phyloP scores from a whole-genome alignment of 75 land plant species.

The Pinus tabuliformis region DNA sequence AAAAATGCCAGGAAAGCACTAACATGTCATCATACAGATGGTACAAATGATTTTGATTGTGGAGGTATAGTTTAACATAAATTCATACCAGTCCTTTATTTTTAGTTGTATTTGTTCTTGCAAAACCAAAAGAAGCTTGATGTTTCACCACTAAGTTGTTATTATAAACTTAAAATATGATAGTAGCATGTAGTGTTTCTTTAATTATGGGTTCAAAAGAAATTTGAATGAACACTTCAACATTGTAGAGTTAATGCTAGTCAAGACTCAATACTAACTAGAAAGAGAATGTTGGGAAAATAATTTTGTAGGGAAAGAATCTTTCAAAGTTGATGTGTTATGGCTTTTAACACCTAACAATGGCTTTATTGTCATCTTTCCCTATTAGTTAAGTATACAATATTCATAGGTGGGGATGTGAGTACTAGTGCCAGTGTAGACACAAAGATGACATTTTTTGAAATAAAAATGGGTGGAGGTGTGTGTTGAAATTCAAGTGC shows the following conservation, averaged over 20 bases:
- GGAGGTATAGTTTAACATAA: background rate
- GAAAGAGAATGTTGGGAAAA: background rate
- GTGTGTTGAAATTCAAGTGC: too few relatives aligned
- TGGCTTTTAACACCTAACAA: background rate
- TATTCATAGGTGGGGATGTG: background rate
- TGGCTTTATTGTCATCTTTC: background rate
- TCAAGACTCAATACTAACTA: background rate
- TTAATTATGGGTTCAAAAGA: background rate
- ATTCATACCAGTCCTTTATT: background rate
- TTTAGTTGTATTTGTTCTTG: background rate
- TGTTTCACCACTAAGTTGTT: background rate
- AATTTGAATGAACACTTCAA: background rate
- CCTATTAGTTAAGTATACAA: background rate
- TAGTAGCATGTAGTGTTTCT: background rate
- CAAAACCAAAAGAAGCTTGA: background rate
- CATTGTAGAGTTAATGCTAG: background rate
- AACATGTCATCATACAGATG: background rate
- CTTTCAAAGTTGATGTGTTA: background rate
- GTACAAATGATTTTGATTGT: background rate
- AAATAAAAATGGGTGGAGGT: background rate
- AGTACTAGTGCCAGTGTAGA: background rate
- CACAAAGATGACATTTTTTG: background rate
- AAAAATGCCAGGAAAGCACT: background rate
- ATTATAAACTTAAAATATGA: background rate
- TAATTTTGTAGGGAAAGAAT: background rate